Evolutionary conservation across 352 stramenopile genomes (phyloP).

Genomic region (Globisporangium spiculum): DNA sequence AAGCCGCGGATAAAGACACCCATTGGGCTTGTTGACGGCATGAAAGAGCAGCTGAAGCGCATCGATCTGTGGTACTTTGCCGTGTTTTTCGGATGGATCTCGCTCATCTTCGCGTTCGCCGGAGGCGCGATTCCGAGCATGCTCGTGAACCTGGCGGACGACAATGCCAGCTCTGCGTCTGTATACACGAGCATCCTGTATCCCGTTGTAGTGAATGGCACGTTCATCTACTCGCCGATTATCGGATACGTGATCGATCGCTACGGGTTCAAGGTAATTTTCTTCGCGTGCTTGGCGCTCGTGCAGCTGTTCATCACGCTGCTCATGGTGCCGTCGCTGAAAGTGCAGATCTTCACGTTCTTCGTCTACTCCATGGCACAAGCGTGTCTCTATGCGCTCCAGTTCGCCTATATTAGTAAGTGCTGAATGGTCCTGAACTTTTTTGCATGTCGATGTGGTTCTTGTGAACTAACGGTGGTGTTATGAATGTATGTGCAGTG

Average conservation of each 20-base stretch:
- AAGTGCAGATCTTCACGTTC: conserved; percentile 62
- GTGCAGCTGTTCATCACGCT: conserved; percentile 64
- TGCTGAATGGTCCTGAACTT: background rate
- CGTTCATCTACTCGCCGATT: conserved; percentile 73
- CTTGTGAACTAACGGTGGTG: conserved; percentile 3
- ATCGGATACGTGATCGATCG: conserved; percentile 75
- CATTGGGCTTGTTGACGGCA: conserved; percentile 48
- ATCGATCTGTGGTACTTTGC: conserved; percentile 77
- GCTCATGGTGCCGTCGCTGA: conserved; percentile 59
- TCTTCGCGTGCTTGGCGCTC: conserved; percentile 55
- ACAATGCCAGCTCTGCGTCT: conserved; percentile 27
- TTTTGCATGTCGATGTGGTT: background rate
- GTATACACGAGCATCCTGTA: conserved; percentile 73
- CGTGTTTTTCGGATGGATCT: conserved; percentile 79
- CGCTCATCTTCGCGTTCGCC: conserved; percentile 76
- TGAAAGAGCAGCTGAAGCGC: conserved; percentile 51
- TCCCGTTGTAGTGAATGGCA: conserved; percentile 74
- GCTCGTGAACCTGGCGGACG: conserved; percentile 35
- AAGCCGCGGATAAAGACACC: conserved; percentile 58
- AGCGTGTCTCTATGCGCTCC: conserved; percentile 72
- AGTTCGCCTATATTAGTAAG: conserved; percentile 86
- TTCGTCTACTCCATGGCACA: conserved; percentile 76
- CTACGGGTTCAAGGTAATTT: conserved; percentile 79
- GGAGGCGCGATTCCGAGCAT: conserved; percentile 74
- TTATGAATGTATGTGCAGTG: conserved; percentile 31